A percentile compares a stretch with the other conserved stretches of the same genome.
phyloP scores from a whole-genome alignment of 257 asterid species.

The Leptodermis oblonga region DNA sequence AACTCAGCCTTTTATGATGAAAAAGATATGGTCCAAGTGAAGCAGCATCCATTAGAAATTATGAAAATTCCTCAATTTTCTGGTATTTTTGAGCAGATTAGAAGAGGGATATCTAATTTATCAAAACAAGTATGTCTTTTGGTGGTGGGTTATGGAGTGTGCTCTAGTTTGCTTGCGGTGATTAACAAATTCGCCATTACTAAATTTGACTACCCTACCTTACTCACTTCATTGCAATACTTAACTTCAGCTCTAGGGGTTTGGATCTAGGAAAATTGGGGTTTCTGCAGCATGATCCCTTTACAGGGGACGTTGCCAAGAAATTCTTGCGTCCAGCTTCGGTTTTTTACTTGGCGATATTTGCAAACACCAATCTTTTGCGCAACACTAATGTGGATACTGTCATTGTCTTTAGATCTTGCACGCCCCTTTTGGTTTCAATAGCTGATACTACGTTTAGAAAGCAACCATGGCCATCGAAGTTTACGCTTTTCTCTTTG shows the following conservation, averaged over 20 bases:
- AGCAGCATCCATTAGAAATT: no score
- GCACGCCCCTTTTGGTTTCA: slow-evolving; percentile 84
- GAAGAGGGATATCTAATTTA: slow-evolving; percentile 14
- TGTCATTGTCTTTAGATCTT: slow-evolving; percentile 76
- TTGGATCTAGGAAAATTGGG: slow-evolving; percentile 76
- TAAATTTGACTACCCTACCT: slow-evolving; percentile 85
- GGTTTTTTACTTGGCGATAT: slow-evolving; percentile 79
- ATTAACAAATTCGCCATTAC: no score
- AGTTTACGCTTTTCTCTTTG: slow-evolving; percentile 58
- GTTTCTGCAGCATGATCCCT: slow-evolving; percentile 74
- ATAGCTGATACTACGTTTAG: slow-evolving; percentile 82
- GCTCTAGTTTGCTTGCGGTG: slow-evolving; percentile 88
- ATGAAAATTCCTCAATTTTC: no score
- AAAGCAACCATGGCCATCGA: slow-evolving; percentile 79
- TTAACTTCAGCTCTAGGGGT: slow-evolving; percentile 79
- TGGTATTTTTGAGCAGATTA: no score
- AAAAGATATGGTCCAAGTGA: no score
- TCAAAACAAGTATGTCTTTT: slow-evolving; percentile 52
- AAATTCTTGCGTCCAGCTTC: slow-evolving; percentile 88
- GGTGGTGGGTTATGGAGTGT: slow-evolving; percentile 79
- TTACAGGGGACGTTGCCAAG: slow-evolving; percentile 63
- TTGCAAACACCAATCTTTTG: slow-evolving; percentile 79
- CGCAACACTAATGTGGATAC: slow-evolving; percentile 97
- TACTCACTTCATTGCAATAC: slow-evolving; percentile 88
- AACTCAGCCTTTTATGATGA: no score